These are phyloP conservation scores for Suillus tomentosus DNA, from an alignment of 768 basidiomycete genomes.

Conservation along the genomic window DNA sequence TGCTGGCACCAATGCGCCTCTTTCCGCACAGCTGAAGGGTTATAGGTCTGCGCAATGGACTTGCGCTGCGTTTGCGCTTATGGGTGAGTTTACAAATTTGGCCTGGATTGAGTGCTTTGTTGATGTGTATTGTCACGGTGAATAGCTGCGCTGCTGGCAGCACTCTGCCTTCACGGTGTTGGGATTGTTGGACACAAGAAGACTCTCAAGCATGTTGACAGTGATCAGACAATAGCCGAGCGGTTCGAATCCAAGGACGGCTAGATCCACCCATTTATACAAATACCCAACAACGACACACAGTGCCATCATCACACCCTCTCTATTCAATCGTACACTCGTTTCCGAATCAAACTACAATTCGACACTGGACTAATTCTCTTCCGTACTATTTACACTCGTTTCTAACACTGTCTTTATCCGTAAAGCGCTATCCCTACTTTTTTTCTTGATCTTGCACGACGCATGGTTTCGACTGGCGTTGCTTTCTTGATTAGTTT, in stretches of 20 bases:
- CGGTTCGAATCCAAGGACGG: neutral
- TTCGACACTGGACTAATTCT: neutral
- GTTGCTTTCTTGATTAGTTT: neutral
- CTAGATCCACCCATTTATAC: neutral
- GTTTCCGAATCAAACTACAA: neutral
- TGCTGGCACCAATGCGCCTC: slow-evolving; percentile 32
- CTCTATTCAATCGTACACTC: neutral
- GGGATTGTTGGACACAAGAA: slow-evolving; percentile 41
- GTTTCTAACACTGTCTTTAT: neutral
- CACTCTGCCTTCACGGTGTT: slow-evolving; percentile 39
- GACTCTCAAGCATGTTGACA: slow-evolving; percentile 13
- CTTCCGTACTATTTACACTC: neutral
- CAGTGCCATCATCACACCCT: neutral
- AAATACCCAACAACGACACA: neutral
- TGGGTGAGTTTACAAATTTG: slow-evolving; percentile 42
- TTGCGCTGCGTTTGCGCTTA: slow-evolving; percentile 53
- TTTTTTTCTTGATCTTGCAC: neutral
- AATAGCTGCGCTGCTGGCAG: slow-evolving; percentile 35
- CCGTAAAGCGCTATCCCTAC: neutral
- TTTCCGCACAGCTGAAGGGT: slow-evolving; percentile 43
- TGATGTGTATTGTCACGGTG: neutral
- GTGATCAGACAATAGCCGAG: slow-evolving; percentile 26
- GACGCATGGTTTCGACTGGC: neutral
- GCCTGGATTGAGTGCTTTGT: neutral
- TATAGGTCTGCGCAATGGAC: slow-evolving; percentile 72